These are phyloP conservation scores for Microcos paniculata DNA, from an alignment of 345 rosid species.

Conservation along the genomic window DNA sequence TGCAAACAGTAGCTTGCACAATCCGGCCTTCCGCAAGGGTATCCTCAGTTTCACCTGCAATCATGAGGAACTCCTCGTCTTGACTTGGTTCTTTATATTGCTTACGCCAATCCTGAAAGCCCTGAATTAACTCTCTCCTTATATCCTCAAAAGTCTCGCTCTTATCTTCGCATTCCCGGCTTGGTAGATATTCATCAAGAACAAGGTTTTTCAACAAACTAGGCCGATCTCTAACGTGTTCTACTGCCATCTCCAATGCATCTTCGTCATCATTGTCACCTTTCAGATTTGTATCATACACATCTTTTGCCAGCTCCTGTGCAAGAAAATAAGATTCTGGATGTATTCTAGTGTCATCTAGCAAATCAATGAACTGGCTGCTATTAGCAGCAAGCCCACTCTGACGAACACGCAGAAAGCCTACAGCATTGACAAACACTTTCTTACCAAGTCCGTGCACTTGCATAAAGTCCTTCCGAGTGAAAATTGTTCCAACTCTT, in stretches of 20 bases:
- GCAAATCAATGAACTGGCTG: conserved; percentile 88
- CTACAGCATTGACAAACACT: conserved; percentile 92
- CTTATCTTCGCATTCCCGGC: conserved; percentile 60
- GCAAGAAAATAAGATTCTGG: conserved; percentile 94
- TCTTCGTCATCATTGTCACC: conserved; percentile 93
- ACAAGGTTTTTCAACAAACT: conserved; percentile 53
- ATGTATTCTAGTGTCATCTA: conserved; percentile 98
- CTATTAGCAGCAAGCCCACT: conserved; percentile 95
- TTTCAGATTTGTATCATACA: conserved; percentile 60
- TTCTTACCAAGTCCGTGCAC: conserved; percentile 84
- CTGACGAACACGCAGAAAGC: conserved; percentile 84
- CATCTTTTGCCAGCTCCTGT: conserved; percentile 86
- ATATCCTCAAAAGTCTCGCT: conserved; percentile 74
- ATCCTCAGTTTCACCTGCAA: conserved; percentile 93
- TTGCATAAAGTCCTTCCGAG: conserved; percentile 73
- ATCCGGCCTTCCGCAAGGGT: conserved; percentile 89
- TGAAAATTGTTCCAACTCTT: conserved; percentile 87
- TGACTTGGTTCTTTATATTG: conserved; percentile 78
- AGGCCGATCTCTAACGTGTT: conserved; percentile 89
- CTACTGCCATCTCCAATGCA: conserved; percentile 94
- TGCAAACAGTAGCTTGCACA: conserved; percentile 88
- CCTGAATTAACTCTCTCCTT: conserved; percentile 73
- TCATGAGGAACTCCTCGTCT: conserved; percentile 93
- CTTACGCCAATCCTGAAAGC: conserved; percentile 90
- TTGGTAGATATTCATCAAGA: conserved; percentile 58